phyloP scores from a whole-genome alignment of 805 yeast species.

The Saturnispora kantuleensis region DNA sequence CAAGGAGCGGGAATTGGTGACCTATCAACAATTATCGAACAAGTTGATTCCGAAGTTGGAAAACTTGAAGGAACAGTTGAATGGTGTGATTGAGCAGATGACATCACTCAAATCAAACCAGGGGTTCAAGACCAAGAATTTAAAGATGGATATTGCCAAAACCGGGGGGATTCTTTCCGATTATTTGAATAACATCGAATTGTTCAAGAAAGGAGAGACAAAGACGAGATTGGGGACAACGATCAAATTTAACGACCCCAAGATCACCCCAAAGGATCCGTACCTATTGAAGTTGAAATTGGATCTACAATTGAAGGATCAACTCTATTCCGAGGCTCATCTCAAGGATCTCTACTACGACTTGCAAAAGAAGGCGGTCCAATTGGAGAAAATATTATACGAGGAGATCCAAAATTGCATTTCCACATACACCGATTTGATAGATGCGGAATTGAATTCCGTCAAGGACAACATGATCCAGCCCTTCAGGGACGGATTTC shows the following conservation, averaged over 20 bases:
- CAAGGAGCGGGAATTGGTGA: constrained; percentile 38
- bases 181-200: constrained; percentile 36
- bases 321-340: constrained; percentile 53
- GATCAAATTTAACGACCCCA: constrained; percentile 15
- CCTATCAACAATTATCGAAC: constrained; percentile 40
- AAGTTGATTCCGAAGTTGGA: constrained; percentile 46
- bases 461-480: constrained; percentile 43
- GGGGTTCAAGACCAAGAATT: constrained; percentile 49
- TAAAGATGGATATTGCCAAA: constrained; percentile 50
- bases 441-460: constrained; percentile 40
- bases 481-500: constrained; percentile 40
- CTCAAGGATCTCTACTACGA: constrained; percentile 56
- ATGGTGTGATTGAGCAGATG: constrained; percentile 45
- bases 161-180: constrained; percentile 48
- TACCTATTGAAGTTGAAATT: constrained; percentile 50
- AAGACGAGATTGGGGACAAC: constrained; percentile 25
- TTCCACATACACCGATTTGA: constrained; percentile 39
- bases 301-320: constrained; percentile 57
- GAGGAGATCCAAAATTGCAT: constrained; percentile 51
- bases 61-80: constrained; percentile 43
- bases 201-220: constrained; percentile 29
- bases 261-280: constrained; percentile 39
- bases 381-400: constrained; percentile 53
- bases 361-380: constrained; percentile 55
- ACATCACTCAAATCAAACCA: constrained; percentile 36